Evolutionary conservation across 148 eudicot species (phyloP).

Genomic region (Arctostaphylos glauca): DNA sequence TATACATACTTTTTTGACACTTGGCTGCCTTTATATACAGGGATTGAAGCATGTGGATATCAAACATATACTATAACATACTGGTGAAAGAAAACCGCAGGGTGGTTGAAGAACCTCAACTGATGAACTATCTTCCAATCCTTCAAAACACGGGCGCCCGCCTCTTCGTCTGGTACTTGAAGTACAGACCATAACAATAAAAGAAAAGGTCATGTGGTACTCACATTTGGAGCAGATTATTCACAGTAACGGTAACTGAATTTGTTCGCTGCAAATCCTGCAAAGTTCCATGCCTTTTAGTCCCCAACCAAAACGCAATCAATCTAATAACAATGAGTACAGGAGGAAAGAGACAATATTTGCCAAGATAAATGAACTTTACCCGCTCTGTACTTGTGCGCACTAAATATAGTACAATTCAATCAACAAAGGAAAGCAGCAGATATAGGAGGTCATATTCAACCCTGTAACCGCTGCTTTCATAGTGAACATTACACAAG

Average conservation of each 20-base stretch:
- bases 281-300: conserved; percentile 12
- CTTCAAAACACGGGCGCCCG: conserved; percentile 4
- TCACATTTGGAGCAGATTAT: conserved; percentile 98
- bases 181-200: conserved; percentile 11
- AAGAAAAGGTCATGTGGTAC: neutral
- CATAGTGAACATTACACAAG: neutral
- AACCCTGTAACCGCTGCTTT: neutral
- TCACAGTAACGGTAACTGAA: conserved; percentile 82
- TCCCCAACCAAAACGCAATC: neutral
- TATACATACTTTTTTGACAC: conserved; percentile 12
- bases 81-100: neutral
- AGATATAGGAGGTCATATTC: neutral
- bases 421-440: neutral
- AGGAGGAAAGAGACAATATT: no score
- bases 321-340: neutral
- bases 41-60: conserved; percentile 12
- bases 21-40: conserved; percentile 20
- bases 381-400: no score
- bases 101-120: conserved; percentile 10
- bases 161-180: conserved; percentile 8
- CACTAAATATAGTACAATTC: no score
- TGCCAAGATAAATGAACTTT: no score
- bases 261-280: conserved; percentile 96
- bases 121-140: conserved; percentile 6
- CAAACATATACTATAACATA: neutral